phyloP scores from a whole-genome alignment of 2,329 filamentous ascomycete species.

The Rhynchosporium agropyri region DNA sequence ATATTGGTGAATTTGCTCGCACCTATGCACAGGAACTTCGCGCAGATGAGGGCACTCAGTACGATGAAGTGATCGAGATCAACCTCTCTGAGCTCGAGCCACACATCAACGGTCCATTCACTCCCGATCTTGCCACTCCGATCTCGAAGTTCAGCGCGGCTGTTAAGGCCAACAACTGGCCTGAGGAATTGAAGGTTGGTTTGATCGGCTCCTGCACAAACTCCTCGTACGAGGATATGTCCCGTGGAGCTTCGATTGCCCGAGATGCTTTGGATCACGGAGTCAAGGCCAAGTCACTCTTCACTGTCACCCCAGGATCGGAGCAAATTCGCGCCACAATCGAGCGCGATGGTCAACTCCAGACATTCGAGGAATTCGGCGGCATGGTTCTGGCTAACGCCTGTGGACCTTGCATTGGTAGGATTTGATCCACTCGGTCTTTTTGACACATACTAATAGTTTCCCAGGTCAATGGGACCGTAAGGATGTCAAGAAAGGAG shows the following conservation, averaged over 20 bases:
- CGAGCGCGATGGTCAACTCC: slow-evolving; percentile 81
- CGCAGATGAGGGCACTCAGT: slow-evolving; percentile 88
- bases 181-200: slow-evolving; percentile 93
- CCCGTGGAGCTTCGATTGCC: slow-evolving; percentile 86
- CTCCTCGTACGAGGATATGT: slow-evolving; percentile 85
- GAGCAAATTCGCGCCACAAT: slow-evolving; percentile 96
- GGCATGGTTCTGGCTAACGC: slow-evolving; percentile 95
- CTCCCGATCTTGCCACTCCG: slow-evolving; percentile 93
- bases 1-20: slow-evolving; percentile 89
- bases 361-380: slow-evolving; percentile 96
- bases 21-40: slow-evolving; percentile 82
- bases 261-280: slow-evolving; percentile 89
- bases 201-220: slow-evolving; percentile 99
- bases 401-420: slow-evolving; percentile 85
- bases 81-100: slow-evolving; percentile 94
- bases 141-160: slow-evolving; percentile 97
- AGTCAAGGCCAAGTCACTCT: slow-evolving; percentile 88
- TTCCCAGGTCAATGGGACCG: slow-evolving; percentile 84
- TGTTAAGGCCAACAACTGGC: slow-evolving; percentile 94
- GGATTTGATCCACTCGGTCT: neutral
- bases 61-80: slow-evolving; percentile 95
- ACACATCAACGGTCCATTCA: slow-evolving; percentile 98
- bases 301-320: slow-evolving; percentile 94
- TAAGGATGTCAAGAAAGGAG: slow-evolving; percentile 89
- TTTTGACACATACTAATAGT: neutral